Conservation (phyloP, 2,329 filamentous ascomycete genomes). For the Colletotrichum sp. region DNA sequence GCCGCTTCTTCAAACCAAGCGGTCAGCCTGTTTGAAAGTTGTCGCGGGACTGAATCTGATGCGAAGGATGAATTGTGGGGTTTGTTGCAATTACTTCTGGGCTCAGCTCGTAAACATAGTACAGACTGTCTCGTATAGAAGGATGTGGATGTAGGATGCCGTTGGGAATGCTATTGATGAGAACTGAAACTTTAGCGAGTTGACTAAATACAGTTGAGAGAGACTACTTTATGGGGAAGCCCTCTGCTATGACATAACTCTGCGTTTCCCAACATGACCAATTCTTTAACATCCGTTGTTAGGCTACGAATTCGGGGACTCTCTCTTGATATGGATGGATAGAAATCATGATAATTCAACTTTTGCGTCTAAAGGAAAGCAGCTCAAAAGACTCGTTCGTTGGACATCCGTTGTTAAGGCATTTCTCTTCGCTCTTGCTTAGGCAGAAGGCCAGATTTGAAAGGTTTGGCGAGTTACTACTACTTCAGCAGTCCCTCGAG, state of each 20-base stretch:
- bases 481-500: not conserved
- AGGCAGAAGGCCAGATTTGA: not conserved
- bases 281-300: not conserved
- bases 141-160: fast-evolving
- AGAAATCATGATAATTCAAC: not conserved
- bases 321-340: not conserved
- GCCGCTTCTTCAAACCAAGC: not conserved
- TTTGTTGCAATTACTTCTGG: fast-evolving
- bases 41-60: not conserved
- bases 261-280: not conserved
- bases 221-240: not conserved
- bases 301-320: not conserved
- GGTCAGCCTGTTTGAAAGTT: not conserved
- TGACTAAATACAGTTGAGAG: not conserved
- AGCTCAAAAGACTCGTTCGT: fast-evolving
- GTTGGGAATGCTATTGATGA: not conserved
- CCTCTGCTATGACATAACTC: fast-evolving
- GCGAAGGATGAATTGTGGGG: not conserved
- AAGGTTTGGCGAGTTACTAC: not conserved
- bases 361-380: not conserved
- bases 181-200: not conserved
- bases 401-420: fast-evolving
- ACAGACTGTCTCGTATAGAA: not conserved
- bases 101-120: not conserved
- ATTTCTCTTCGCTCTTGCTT: not conserved